These are phyloP conservation scores for Gossypium aridum DNA, from an alignment of 441 rosid genomes.

Conservation along the genomic window DNA sequence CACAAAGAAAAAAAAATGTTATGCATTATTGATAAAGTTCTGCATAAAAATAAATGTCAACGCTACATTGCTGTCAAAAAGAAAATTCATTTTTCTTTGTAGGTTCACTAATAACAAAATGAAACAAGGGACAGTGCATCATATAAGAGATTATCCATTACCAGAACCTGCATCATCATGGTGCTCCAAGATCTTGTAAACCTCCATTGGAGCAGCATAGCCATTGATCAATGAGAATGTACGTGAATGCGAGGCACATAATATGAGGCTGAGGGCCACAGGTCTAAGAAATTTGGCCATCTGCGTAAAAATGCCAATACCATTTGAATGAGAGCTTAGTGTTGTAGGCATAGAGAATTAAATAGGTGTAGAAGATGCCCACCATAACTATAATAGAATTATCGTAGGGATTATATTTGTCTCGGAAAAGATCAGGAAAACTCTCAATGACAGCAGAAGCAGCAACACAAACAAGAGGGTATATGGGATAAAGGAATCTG, in stretches of 20 bases:
- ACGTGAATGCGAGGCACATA: slow-evolving; percentile 81
- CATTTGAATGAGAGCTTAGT: slow-evolving; percentile 7
- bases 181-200: slow-evolving; percentile 84
- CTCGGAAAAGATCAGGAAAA: slow-evolving; percentile 80
- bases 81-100: background rate
- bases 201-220: slow-evolving; percentile 71
- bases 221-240: slow-evolving; percentile 83
- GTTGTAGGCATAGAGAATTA: background rate
- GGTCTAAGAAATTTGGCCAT: slow-evolving; percentile 66
- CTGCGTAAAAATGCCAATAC: slow-evolving; percentile 34
- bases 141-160: slow-evolving; percentile 15
- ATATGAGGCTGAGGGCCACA: slow-evolving; percentile 58
- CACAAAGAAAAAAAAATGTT: background rate
- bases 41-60: background rate
- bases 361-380: slow-evolving; percentile 16
- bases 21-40: background rate
- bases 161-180: slow-evolving; percentile 79
- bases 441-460: slow-evolving; percentile 95
- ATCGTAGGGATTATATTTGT: slow-evolving; percentile 45
- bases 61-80: background rate
- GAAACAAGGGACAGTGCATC: background rate
- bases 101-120: background rate
- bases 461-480: slow-evolving; percentile 89
- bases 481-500: slow-evolving; percentile 93
- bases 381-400: slow-evolving; percentile 48